Evolutionary conservation across 345 rosid genomes (phyloP).

Genomic region (Murraya koenigii): DNA sequence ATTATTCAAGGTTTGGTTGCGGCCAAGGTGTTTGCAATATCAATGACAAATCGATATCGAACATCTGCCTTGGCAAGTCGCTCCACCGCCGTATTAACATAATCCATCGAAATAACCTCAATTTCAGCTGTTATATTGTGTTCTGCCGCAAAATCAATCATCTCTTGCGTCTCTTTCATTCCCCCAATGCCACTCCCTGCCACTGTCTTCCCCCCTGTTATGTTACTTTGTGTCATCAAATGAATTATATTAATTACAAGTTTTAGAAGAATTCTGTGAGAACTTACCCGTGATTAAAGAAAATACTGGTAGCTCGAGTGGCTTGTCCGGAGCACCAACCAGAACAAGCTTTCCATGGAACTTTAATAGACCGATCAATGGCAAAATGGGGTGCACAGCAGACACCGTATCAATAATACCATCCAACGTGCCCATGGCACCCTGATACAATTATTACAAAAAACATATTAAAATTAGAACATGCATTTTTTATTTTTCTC

Average conservation of each 20-base stretch:
- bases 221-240: background rate
- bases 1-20: too few relatives aligned
- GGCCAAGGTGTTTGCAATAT: background rate
- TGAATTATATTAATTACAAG: background rate
- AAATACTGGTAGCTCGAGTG: conserved; percentile 35
- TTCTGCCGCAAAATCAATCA: background rate
- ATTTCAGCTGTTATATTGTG: background rate
- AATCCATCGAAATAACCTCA: background rate
- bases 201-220: background rate
- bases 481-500: too few relatives aligned
- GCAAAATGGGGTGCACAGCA: conserved; percentile 31
- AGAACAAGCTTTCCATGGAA: conserved; percentile 35
- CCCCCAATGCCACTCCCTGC: background rate
- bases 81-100: background rate
- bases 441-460: conserved; percentile 11
- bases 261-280: background rate
- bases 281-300: conserved; percentile 38
- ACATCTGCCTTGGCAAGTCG: background rate
- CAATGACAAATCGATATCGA: background rate
- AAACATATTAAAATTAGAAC: too few relatives aligned
- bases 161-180: background rate
- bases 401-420: conserved; percentile 16
- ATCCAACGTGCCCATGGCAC: conserved; percentile 32
- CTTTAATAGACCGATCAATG: conserved; percentile 34
- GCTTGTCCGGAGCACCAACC: conserved; percentile 41